Evolutionary conservation across 163 green algal species (phyloP).

Genomic region (Chloromonas sp.): DNA sequence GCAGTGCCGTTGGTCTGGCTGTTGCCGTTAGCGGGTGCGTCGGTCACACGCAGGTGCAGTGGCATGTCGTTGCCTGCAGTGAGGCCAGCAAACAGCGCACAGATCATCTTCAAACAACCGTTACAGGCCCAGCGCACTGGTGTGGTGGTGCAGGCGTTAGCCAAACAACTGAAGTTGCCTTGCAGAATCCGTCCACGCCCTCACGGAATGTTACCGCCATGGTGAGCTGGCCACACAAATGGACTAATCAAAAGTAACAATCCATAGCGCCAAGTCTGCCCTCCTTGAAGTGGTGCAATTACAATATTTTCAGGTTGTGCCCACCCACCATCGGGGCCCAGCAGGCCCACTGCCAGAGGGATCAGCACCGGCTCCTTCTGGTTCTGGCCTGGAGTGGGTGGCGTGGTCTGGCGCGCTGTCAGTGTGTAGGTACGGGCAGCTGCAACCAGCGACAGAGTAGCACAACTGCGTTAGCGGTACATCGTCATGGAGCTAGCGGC

Average conservation of each 20-base stretch:
- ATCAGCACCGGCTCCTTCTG: constrained; percentile 79
- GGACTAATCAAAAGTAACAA: no score
- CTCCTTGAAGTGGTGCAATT: no score
- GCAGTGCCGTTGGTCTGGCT: constrained; percentile 47
- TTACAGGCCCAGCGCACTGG: no score
- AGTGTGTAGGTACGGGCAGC: constrained; percentile 72
- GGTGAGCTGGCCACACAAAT: no score
- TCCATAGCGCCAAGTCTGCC: no score
- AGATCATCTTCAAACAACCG: no score
- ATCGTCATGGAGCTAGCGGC: no score
- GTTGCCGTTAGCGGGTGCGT: constrained; percentile 25
- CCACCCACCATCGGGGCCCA: constrained; percentile 35
- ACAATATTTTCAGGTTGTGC: no score
- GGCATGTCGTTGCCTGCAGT: constrained; percentile 54
- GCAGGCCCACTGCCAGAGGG: constrained; percentile 67
- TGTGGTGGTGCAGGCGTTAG: no score
- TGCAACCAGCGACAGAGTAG: neutral
- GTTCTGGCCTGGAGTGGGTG: constrained; percentile 63
- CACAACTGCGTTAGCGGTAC: neutral
- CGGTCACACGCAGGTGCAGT: constrained; percentile 41
- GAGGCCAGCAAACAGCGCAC: neutral
- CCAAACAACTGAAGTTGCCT: no score
- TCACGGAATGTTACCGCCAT: no score
- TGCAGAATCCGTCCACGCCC: no score
- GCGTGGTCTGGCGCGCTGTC: constrained; percentile 55